Conservation (phyloP, 176 grass and related monocot genomes). For the Luzula sylvatica region DNA sequence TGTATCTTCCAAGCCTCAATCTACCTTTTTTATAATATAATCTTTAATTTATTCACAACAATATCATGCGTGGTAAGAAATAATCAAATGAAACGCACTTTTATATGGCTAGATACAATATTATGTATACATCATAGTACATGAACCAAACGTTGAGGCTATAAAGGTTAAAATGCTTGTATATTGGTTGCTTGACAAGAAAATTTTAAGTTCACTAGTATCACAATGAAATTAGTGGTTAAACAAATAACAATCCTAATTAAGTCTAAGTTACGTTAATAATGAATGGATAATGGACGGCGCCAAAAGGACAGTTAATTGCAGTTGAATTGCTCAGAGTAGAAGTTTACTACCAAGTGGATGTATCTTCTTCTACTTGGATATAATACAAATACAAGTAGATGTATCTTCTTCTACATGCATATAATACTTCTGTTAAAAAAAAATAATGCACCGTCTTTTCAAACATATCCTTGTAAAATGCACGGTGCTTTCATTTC, state of each 20-base stretch:
- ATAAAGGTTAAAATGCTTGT: background rate
- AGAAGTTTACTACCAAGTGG: slow-evolving; percentile 1
- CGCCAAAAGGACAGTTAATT: slow-evolving; percentile 12
- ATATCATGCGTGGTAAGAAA: background rate
- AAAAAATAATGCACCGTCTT: too few species aligned
- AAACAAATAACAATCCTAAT: background rate
- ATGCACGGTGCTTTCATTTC: too few species aligned
- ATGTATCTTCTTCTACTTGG: too few species aligned
- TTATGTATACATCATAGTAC: slow-evolving; percentile 3
- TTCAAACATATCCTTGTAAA: background rate
- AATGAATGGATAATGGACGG: background rate
- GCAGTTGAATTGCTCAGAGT: too few species aligned
- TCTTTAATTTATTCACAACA: background rate
- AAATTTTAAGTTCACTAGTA: background rate
- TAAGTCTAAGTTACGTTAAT: too few species aligned
- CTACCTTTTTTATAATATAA: too few species aligned
- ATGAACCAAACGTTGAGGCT: background rate
- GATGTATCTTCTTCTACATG: slow-evolving; percentile 5
- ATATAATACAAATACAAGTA: too few species aligned
- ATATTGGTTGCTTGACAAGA: background rate
- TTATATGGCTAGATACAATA: background rate
- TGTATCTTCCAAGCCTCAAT: too few species aligned
- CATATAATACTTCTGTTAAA: background rate
- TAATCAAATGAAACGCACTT: too few species aligned
- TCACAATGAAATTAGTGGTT: background rate